Conservation (phyloP, 805 yeast species). For the Metschnikowia kofuensis region DNA sequence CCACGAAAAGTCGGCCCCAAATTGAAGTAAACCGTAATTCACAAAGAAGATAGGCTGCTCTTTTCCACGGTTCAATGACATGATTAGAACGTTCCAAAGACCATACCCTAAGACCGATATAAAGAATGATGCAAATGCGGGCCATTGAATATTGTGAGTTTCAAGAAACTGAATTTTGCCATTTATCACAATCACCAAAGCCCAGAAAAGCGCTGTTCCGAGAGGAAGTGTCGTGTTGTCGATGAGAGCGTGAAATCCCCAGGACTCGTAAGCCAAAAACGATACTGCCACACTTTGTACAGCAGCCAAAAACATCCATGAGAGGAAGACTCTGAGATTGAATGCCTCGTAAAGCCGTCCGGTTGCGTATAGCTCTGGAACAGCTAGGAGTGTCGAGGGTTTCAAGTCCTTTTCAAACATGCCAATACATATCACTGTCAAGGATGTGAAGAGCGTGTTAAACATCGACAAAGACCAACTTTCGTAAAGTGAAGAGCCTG, state of each 20-base stretch:
- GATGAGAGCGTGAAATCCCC: slow-evolving; percentile 64
- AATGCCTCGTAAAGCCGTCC: slow-evolving; percentile 78
- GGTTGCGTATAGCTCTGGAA: slow-evolving; percentile 81
- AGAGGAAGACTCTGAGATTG: slow-evolving; percentile 62
- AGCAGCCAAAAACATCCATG: slow-evolving; percentile 79
- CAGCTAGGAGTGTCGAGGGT: slow-evolving; percentile 84
- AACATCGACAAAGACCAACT: slow-evolving; percentile 97
- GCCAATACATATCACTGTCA: slow-evolving; percentile 91
- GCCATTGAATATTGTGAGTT: slow-evolving; percentile 68
- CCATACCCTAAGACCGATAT: slow-evolving; percentile 84
- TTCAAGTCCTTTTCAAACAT: slow-evolving; percentile 89
- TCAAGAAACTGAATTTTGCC: slow-evolving; percentile 79
- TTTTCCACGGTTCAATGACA: slow-evolving; percentile 57
- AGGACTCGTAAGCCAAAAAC: slow-evolving; percentile 61
- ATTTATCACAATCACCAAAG: slow-evolving; percentile 69
- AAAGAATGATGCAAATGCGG: slow-evolving; percentile 61
- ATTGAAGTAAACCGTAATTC: slow-evolving; percentile 62
- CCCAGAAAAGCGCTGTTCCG: slow-evolving; percentile 74
- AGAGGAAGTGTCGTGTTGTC: slow-evolving; percentile 82
- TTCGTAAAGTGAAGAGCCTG: slow-evolving; percentile 92
- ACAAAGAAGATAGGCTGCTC: slow-evolving; percentile 67
- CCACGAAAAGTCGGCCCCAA: slow-evolving; percentile 80
- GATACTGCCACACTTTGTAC: slow-evolving; percentile 68
- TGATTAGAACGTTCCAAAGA: slow-evolving; percentile 76
- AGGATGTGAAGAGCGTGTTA: slow-evolving; percentile 90